Evolutionary conservation across 306 rosid species (phyloP).

Genomic region (Pyrus communis): DNA sequence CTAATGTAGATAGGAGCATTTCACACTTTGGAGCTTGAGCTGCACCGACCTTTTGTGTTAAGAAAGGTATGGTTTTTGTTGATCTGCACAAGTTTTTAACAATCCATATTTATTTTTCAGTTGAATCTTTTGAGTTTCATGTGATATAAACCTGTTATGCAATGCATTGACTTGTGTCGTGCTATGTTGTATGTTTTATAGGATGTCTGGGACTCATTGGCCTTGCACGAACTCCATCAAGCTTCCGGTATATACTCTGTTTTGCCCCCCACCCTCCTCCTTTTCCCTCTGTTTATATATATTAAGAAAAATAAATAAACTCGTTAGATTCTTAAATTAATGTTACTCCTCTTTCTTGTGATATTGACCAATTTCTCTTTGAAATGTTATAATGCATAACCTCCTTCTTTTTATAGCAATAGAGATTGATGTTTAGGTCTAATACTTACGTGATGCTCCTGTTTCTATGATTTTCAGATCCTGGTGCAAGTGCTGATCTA

Average conservation of each 20-base stretch:
- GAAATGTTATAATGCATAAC: not conserved
- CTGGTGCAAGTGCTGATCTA: conserved; percentile 91
- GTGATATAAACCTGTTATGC: not conserved
- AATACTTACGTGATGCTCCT: not conserved
- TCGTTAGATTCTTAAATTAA: not conserved
- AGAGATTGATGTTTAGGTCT: not conserved
- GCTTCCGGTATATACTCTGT: conserved; percentile 64
- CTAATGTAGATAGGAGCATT: conserved; percentile 75
- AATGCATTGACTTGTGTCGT: not conserved
- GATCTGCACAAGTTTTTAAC: not conserved
- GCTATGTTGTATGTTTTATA: conserved; percentile 17
- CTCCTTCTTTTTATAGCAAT: not conserved
- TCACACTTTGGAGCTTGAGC: conserved; percentile 93
- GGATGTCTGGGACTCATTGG: conserved; percentile 88
- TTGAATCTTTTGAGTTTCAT: not conserved
- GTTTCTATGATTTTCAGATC: conserved; percentile 54
- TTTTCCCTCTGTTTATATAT: not conserved
- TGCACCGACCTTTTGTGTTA: conserved; percentile 87
- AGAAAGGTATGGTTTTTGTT: conserved; percentile 50
- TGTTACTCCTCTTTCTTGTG: not conserved
- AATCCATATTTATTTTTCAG: not conserved
- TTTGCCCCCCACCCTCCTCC: no score
- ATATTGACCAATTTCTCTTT: not conserved
- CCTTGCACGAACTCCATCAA: conserved; percentile 71
- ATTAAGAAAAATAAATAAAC: not conserved